phyloP scores from a whole-genome alignment of 2,329 filamentous ascomycete genomes.

The Botryotinia calthae region DNA sequence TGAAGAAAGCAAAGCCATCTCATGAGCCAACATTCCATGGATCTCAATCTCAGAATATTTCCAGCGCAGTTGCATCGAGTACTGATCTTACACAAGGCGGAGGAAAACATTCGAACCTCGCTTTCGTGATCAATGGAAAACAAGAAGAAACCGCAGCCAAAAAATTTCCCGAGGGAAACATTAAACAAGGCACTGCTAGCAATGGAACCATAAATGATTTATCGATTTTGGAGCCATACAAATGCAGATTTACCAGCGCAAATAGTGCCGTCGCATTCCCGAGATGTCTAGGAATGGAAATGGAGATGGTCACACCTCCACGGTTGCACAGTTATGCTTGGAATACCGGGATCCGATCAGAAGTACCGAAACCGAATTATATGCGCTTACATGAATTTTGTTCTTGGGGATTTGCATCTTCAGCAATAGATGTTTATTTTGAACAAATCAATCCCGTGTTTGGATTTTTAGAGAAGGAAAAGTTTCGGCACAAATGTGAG shows the following conservation, averaged over 20 bases:
- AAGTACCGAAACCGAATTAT: slow-evolving; percentile 23
- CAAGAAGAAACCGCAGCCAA: neutral
- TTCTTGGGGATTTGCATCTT: slow-evolving; percentile 26
- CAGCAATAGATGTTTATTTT: slow-evolving; percentile 36
- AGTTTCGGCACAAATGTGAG: slow-evolving; percentile 30
- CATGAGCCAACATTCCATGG: neutral
- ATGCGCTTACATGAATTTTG: slow-evolving; percentile 14
- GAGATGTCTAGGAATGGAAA: slow-evolving; percentile 36
- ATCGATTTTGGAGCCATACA: slow-evolving; percentile 19
- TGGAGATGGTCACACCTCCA: slow-evolving; percentile 39
- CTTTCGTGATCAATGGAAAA: neutral
- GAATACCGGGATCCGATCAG: slow-evolving; percentile 38
- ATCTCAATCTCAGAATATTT: neutral
- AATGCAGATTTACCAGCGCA: slow-evolving; percentile 30
- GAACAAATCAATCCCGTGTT: slow-evolving; percentile 39
- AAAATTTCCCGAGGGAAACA: neutral
- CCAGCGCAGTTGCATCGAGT: neutral
- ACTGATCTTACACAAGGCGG: neutral
- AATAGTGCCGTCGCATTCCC: slow-evolving; percentile 40
- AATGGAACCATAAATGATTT: slow-evolving; percentile 8
- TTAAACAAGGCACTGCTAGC: slow-evolving; percentile 17
- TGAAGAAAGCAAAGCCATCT: slow-evolving; percentile 4
- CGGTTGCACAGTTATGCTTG: slow-evolving; percentile 42
- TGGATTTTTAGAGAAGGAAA: slow-evolving; percentile 37
- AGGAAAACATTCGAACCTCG: neutral